Conservation (phyloP, 805 yeast species). For the Candida alai region DNA sequence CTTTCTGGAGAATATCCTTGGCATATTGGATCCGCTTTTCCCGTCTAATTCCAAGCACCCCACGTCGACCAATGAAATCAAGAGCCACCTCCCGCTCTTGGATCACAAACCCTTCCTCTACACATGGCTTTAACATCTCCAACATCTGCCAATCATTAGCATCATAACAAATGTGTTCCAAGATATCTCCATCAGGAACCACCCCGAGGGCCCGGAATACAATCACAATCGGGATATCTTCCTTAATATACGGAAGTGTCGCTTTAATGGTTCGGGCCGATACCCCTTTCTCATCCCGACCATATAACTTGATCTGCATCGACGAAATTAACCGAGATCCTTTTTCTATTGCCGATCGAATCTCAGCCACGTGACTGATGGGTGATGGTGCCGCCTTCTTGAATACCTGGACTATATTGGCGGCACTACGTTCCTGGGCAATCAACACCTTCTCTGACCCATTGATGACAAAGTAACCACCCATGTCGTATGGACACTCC, state of each 20-base stretch:
- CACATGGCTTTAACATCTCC: constrained; percentile 98
- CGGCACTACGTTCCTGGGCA: constrained; percentile 98
- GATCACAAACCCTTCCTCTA: constrained; percentile 97
- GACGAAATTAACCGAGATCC: constrained; percentile 94
- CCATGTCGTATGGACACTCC: constrained; percentile 99
- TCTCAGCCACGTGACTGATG: constrained; percentile 92
- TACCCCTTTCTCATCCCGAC: constrained; percentile 70
- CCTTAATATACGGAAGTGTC: constrained; percentile 92
- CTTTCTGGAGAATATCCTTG: constrained; percentile 92
- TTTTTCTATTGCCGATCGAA: constrained; percentile 93
- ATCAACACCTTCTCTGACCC: constrained; percentile 97
- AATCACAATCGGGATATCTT: constrained; percentile 94
- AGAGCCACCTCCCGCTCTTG: constrained; percentile 98
- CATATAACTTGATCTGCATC: constrained; percentile 88
- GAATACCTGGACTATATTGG: constrained; percentile 97
- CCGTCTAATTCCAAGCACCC: constrained; percentile 91
- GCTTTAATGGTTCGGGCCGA: constrained; percentile 86
- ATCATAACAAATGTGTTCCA: constrained; percentile 97
- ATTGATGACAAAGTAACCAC: constrained; percentile 97
- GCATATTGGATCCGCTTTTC: constrained; percentile 99
- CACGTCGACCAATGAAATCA: constrained; percentile 97
- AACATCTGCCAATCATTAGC: constrained; percentile 99
- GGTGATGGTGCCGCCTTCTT: constrained; percentile 98
- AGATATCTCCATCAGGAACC: constrained; percentile 97
- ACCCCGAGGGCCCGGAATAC: constrained; percentile 98